These are phyloP conservation scores for Termitomyces sp. DNA, from an alignment of 768 basidiomycete species.

Conservation along the genomic window DNA sequence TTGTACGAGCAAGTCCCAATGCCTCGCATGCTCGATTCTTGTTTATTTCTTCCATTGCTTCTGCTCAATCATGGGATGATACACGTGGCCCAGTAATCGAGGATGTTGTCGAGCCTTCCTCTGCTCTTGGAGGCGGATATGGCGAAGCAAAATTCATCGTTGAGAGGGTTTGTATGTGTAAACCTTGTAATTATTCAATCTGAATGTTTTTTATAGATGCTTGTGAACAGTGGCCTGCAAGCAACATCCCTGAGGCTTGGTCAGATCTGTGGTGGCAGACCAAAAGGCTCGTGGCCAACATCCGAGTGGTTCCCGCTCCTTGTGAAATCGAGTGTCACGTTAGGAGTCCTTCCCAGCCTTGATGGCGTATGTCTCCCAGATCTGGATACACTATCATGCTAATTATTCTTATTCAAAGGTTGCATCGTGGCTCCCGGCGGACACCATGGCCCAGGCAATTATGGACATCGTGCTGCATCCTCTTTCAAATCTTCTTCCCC, in stretches of 20 bases:
- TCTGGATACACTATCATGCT: background rate
- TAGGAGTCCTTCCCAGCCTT: background rate
- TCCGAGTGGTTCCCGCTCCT: background rate
- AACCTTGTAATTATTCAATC: background rate
- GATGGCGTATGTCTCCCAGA: background rate
- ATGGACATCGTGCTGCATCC: background rate
- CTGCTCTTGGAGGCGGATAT: constrained; percentile 2
- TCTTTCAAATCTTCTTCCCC: background rate
- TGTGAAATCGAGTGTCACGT: background rate
- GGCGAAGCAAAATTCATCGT: constrained; percentile 3
- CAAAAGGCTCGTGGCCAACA: background rate
- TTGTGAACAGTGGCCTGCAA: background rate
- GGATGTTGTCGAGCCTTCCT: background rate
- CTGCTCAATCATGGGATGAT: background rate
- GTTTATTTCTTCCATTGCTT: constrained; percentile 1
- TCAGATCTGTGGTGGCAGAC: background rate
- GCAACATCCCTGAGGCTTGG: background rate
- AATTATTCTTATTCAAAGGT: background rate
- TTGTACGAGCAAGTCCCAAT: background rate
- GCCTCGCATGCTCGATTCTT: background rate
- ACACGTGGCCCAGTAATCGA: background rate
- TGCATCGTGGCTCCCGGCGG: background rate
- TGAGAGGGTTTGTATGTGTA: background rate
- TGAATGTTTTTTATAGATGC: background rate
- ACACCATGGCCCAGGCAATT: background rate